These are phyloP conservation scores for Mortierella sp. DNA, from an alignment of 371 early-diverging fungal genomes.

Conservation along the genomic window DNA sequence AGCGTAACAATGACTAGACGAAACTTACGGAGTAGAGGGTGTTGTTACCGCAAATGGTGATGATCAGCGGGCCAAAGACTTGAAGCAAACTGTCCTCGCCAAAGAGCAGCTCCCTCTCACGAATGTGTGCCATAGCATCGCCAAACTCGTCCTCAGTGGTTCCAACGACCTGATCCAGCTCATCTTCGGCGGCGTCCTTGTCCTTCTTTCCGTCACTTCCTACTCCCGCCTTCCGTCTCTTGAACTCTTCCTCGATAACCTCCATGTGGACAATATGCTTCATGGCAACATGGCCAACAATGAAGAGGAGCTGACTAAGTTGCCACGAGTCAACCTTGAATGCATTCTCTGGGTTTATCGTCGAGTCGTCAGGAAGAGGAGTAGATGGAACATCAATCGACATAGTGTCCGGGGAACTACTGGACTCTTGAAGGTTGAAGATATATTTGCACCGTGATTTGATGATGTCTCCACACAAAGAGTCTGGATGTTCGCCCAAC, in stretches of 20 bases:
- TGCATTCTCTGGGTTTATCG: constrained; percentile 41
- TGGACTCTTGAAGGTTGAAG: constrained; percentile 34
- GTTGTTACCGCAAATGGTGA: constrained; percentile 86
- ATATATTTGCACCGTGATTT: constrained; percentile 65
- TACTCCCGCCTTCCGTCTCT: constrained; percentile 72
- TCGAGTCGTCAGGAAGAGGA: constrained; percentile 21
- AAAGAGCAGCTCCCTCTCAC: constrained; percentile 93
- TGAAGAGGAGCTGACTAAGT: constrained; percentile 88
- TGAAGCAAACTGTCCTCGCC: constrained; percentile 83
- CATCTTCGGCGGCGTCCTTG: constrained; percentile 69
- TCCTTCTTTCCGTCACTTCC: constrained; percentile 51
- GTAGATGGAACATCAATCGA: constrained; percentile 19
- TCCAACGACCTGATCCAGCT: constrained; percentile 92
- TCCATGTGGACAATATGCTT: constrained; percentile 97
- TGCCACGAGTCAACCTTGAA: constrained; percentile 72
- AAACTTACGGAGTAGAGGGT: constrained; percentile 79
- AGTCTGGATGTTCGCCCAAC: constrained; percentile 91
- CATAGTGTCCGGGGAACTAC: constrained; percentile 26
- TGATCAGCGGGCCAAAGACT: constrained; percentile 86
- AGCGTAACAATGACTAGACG: too few species aligned
- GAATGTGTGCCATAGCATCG: constrained; percentile 85
- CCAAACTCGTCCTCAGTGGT: constrained; percentile 96
- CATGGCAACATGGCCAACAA: constrained; percentile 95
- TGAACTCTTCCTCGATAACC: constrained; percentile 89
- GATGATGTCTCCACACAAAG: constrained; percentile 82